Evolutionary conservation across 2,329 filamentous ascomycete genomes (phyloP), one percentile per base, ranked within the genome.

Genomic region (Alternaria tenuissima): DNA sequence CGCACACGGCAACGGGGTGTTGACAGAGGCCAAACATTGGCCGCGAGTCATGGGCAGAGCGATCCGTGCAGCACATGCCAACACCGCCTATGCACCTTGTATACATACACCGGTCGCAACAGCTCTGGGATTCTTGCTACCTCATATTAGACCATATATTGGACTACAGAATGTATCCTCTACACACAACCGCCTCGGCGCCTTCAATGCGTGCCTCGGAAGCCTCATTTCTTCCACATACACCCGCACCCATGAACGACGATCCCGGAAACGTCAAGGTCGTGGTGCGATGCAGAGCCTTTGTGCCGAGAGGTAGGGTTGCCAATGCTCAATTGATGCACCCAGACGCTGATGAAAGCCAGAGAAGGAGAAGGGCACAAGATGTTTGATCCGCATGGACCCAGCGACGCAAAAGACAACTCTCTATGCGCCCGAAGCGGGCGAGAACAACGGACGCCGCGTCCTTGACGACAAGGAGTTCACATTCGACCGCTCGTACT

Each of bases 401-500:
- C 93, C 94, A 22, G 81, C 87, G 34, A 93, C 90, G 2, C 93
- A 99, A 80, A 87, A 87, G 76, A 99, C 95, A 2, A 96, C 87
- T 1, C 86, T 99, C 5, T 84, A 89, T 44, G 87, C 90, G 4
- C 93, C 94, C 1, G 83, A 83, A 52, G 83, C 87, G n/a, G 69
- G 80, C 0, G 72, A 73, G 11, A 81, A 82, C 67, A 90, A 89
- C 78, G 86, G 87, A 39, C 88, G 92, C 63, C 94, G 91, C 12
- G 83, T 91, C 7, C 83, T 91, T 56, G 93, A 97, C 74, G 92
- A 97, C 75, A 97, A 96, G 81, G 87, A 85, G 0, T 99, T 99
- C 75, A 94, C 92, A 2, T 99, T 99, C 77, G 95, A 99, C 83
- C 96, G 93, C 76, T 98, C 94, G 0, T 99, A 98, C 81, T 99